Conservation (phyloP, 306 rosid genomes). For the Acacia melanoxylon region DNA sequence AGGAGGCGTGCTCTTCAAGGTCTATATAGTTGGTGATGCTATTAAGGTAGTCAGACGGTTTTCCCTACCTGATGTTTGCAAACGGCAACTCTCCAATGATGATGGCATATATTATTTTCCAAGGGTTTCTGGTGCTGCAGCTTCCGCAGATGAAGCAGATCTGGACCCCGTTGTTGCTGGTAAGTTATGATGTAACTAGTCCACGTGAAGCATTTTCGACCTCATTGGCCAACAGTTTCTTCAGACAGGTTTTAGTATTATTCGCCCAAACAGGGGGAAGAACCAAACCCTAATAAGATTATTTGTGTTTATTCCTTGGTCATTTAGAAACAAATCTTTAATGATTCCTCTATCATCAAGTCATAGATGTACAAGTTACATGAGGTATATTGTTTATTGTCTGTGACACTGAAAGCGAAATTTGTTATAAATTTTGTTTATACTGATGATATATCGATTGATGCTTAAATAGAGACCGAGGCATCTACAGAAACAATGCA, state of each 20-base stretch:
- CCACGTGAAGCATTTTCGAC: background rate
- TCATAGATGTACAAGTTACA: background rate
- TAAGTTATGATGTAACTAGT: conserved; percentile 34
- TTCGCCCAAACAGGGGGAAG: background rate
- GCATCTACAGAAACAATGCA: background rate
- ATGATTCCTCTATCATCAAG: background rate
- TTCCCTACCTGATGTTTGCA: conserved; percentile 81
- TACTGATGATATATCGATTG: background rate
- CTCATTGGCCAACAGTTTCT: background rate
- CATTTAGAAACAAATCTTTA: background rate
- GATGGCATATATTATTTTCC: conserved; percentile 75
- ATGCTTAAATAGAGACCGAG: background rate
- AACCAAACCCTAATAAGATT: background rate
- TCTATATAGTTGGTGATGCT: conserved; percentile 89
- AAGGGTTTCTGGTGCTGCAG: conserved; percentile 95
- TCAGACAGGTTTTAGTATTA: background rate
- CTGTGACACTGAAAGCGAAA: background rate
- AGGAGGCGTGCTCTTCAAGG: conserved; percentile 96
- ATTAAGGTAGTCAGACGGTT: conserved; percentile 92
- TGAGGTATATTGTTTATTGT: background rate
- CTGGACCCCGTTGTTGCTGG: conserved; percentile 86
- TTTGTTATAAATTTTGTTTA: background rate
- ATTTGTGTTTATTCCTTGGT: background rate
- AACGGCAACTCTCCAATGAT: conserved; percentile 69
- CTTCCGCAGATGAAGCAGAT: conserved; percentile 95